Evolutionary conservation across 495 filamentous ascomycete species (phyloP).

Genomic region (Podospora australis): DNA sequence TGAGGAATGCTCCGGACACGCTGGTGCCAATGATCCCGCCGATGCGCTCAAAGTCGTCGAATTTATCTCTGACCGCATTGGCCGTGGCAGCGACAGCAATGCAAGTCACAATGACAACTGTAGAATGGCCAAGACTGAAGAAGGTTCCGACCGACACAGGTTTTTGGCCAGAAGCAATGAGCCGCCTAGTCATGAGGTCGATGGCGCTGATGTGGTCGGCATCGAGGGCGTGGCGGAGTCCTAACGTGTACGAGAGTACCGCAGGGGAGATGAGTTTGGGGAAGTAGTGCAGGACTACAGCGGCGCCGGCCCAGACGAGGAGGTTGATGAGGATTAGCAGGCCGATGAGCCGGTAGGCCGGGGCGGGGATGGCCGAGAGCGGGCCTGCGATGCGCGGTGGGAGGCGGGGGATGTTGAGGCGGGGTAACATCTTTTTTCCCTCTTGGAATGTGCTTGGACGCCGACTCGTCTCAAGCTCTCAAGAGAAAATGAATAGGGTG

Average conservation of each 20-base stretch:
- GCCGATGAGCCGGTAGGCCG: constrained; percentile 61
- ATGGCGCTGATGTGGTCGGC: constrained; percentile 97
- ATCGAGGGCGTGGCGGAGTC: constrained; percentile 88
- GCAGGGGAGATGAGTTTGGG: constrained; percentile 66
- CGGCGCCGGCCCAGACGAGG: constrained; percentile 65
- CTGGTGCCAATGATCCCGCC: constrained; percentile 83
- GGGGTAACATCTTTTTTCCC: constrained; percentile 1
- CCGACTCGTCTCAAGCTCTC: no score
- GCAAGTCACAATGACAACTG: constrained; percentile 87
- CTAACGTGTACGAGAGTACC: constrained; percentile 78
- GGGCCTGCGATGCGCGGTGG: constrained; percentile 18
- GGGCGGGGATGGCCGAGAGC: constrained; percentile 48
- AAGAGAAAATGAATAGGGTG: no score
- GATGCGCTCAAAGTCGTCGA: constrained; percentile 72
- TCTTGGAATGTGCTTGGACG: no score
- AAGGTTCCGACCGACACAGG: constrained; percentile 95
- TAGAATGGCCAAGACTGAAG: constrained; percentile 90
- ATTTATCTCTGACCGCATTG: constrained; percentile 69
- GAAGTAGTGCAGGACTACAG: constrained; percentile 54
- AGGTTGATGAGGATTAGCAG: constrained; percentile 60
- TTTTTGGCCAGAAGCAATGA: constrained; percentile 79
- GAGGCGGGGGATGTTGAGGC: constrained; percentile 7
- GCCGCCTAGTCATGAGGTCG: constrained; percentile 86
- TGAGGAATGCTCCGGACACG: constrained; percentile 73
- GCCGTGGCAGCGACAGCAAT: constrained; percentile 86